Evolutionary conservation across 2,329 filamentous ascomycete genomes (phyloP).

Genomic region (Pseudocercospora vitis): DNA sequence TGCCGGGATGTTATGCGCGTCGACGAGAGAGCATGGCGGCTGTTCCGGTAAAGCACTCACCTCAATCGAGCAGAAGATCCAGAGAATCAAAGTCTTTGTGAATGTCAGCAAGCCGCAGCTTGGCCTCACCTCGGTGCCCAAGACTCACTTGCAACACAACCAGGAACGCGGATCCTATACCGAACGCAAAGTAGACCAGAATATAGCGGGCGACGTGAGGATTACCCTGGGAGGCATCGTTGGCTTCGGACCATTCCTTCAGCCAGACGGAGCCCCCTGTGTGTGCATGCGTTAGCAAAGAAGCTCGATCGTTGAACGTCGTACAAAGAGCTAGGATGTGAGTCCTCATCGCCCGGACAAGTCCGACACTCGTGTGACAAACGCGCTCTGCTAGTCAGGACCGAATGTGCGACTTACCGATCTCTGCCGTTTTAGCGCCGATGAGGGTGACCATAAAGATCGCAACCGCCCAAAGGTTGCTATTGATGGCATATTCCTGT

Average conservation of each 20-base stretch:
- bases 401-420: conserved; percentile 57
- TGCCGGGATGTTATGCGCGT: conserved; percentile 19
- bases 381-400: neutral
- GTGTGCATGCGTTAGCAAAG: conserved; percentile 28
- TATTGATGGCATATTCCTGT: conserved; percentile 86
- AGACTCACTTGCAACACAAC: conserved; percentile 69
- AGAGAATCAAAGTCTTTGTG: conserved; percentile 82
- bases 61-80: conserved; percentile 99
- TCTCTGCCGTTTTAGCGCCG: conserved; percentile 75
- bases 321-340: conserved; percentile 6
- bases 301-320: conserved; percentile 8
- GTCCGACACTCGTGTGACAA: conserved; percentile 18
- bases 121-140: conserved; percentile 6
- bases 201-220: conserved; percentile 83
- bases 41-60: conserved; percentile 48
- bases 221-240: conserved; percentile 67
- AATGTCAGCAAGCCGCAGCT: neutral
- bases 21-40: conserved; percentile 10
- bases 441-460: conserved; percentile 78
- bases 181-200: conserved; percentile 92
- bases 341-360: conserved; percentile 25
- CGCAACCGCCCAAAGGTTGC: conserved; percentile 78
- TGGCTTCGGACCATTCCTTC: conserved; percentile 85
- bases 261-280: conserved; percentile 84
- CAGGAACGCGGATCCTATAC: conserved; percentile 78